Percentiles rank a stretch among this genome's conserved stretches.
Evolutionary conservation across 2,329 filamentous ascomycete species (phyloP).

Genomic region (Colletotrichum zoysiae): DNA sequence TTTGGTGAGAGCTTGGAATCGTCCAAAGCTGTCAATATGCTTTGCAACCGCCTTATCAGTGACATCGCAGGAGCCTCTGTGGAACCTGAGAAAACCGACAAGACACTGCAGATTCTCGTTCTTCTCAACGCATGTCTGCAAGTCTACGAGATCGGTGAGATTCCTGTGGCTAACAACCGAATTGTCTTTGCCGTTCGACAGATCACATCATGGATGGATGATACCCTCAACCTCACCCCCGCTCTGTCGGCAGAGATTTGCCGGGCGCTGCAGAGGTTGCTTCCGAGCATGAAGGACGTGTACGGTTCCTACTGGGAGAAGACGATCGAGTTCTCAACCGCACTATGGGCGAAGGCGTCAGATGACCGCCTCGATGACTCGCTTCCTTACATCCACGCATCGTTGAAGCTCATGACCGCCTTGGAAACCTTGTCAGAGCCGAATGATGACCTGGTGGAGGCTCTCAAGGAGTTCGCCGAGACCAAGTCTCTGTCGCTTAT

Average conservation of each 20-base stretch:
- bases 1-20: conserved; percentile 63
- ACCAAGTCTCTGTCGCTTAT: conserved; percentile 70
- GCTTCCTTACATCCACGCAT: conserved; percentile 76
- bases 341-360: conserved; percentile 66
- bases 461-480: conserved; percentile 71
- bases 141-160: conserved; percentile 63
- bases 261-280: conserved; percentile 68
- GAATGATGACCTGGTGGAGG: conserved; percentile 89
- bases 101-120: conserved; percentile 62
- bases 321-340: conserved; percentile 68
- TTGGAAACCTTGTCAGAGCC: conserved; percentile 76
- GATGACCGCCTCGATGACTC: conserved; percentile 59
- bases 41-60: conserved; percentile 72
- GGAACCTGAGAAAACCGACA: conserved; percentile 58
- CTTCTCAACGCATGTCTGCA: conserved; percentile 66
- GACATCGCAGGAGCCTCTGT: conserved; percentile 66
- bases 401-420: conserved; percentile 76
- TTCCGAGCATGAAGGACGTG: conserved; percentile 82
- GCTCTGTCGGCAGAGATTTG: conserved; percentile 65
- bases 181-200: conserved; percentile 87
- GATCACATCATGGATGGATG: conserved; percentile 77
- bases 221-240: conserved; percentile 57
- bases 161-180: conserved; percentile 74
- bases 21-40: conserved; percentile 63
- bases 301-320: conserved; percentile 91